Evolutionary conservation across 228 moss, liverwort and hornwort species (phyloP).

Genomic region (Sphagnum magellanicum): DNA sequence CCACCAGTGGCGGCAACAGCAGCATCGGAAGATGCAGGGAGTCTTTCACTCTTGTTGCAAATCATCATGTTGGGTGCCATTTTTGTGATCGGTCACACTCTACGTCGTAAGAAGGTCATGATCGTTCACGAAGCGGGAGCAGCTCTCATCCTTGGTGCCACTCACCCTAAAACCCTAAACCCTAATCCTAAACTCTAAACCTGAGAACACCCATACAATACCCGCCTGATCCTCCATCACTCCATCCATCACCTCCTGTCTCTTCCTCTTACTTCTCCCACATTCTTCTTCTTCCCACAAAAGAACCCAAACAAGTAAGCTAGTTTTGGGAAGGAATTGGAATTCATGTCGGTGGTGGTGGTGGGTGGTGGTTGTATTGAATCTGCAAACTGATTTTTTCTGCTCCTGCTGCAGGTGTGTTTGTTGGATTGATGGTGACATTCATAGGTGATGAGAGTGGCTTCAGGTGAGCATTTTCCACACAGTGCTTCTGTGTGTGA

Average conservation of each 20-base stretch:
- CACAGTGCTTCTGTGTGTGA: too few relatives aligned
- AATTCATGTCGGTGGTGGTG: not conserved
- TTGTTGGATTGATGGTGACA: slow-evolving; percentile 70
- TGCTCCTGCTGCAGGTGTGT: slow-evolving; percentile 39
- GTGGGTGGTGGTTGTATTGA: too few relatives aligned
- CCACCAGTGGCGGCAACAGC: too few relatives aligned
- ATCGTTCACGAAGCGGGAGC: slow-evolving; percentile 80
- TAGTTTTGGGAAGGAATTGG: not conserved
- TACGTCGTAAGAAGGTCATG: slow-evolving; percentile 68
- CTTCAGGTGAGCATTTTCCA: slow-evolving; percentile 32
- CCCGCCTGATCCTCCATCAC: too few relatives aligned
- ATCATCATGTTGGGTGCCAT: slow-evolving; percentile 64
- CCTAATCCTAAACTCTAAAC: too few relatives aligned
- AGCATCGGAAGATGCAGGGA: slow-evolving; percentile 42
- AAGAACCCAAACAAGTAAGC: too few relatives aligned
- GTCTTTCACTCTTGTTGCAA: slow-evolving; percentile 78
- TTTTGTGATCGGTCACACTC: slow-evolving; percentile 66
- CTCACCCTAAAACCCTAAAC: too few relatives aligned
- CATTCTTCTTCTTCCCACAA: too few relatives aligned
- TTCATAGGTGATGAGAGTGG: slow-evolving; percentile 46
- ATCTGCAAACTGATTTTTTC: too few relatives aligned
- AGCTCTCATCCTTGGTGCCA: slow-evolving; percentile 69
- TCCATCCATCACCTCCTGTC: too few relatives aligned
- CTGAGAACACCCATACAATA: too few relatives aligned
- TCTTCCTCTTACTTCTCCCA: too few relatives aligned